These are phyloP conservation scores for Hanseniaspora meyeri DNA, from an alignment of 805 yeast species.

Conservation along the genomic window DNA sequence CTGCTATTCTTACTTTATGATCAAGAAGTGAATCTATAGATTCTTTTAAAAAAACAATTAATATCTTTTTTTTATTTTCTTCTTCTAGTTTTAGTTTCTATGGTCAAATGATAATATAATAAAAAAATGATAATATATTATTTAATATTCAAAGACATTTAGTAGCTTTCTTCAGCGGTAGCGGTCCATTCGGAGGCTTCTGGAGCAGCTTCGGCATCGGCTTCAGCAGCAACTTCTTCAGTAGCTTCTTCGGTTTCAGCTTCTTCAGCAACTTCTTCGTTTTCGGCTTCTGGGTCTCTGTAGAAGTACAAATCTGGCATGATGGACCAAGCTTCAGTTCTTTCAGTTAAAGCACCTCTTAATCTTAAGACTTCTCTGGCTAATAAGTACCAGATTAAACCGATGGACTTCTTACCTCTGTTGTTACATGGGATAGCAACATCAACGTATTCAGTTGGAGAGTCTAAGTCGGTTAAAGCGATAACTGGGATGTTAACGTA, in stretches of 20 bases:
- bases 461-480: conserved; percentile 96
- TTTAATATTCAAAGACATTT: conserved; percentile 1
- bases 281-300: conserved; percentile 99
- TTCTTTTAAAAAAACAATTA: too few species aligned
- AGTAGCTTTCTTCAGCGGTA: conserved; percentile 13
- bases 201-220: conserved; percentile 19
- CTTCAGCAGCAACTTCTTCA: conserved; percentile 49
- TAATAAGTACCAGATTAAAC: conserved; percentile 98
- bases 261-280: conserved; percentile 56
- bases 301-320: conserved; percentile 99
- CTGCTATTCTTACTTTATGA: background rate
- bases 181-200: conserved; percentile 14
- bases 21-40: background rate
- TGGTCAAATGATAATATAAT: background rate
- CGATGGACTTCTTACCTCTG: conserved; percentile 99
- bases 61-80: background rate
- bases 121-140: conserved; percentile 1
- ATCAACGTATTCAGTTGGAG: conserved; percentile 97
- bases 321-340: conserved; percentile 94
- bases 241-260: conserved; percentile 71
- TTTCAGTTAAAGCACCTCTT: conserved; percentile 93
- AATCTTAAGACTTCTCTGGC: conserved; percentile 99
- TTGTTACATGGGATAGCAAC: conserved; percentile 99
- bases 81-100: background rate
- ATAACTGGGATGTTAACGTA: conserved; percentile 99